Percentiles rank a stretch among this genome's conserved stretches.
Evolutionary conservation across 441 rosid genomes (phyloP).

Genomic region (Pelargonium australe): DNA sequence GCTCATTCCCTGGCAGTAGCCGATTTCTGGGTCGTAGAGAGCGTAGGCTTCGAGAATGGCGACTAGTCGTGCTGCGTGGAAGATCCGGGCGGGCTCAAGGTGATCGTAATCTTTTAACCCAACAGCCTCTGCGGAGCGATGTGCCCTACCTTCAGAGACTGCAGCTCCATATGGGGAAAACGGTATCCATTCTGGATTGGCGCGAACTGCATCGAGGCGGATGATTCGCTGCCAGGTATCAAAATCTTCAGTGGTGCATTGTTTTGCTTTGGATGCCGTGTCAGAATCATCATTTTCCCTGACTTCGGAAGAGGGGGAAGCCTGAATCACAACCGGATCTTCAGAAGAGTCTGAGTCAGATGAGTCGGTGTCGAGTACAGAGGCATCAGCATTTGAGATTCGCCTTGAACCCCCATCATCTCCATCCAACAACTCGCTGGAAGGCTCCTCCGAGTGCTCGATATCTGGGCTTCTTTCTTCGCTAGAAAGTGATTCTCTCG

Average conservation of each 20-base stretch:
- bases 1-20: conserved; percentile 97
- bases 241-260: conserved; percentile 47
- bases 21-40: conserved; percentile 75
- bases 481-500: conserved; percentile 55
- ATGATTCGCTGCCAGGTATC: conserved; percentile 86
- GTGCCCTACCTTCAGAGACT: conserved; percentile 60
- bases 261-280: conserved; percentile 23
- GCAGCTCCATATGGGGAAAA: conserved; percentile 47
- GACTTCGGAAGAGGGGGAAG: conserved; percentile 38
- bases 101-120: conserved; percentile 78
- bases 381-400: conserved; percentile 37
- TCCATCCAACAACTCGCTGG: conserved; percentile 42
- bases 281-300: conserved; percentile 36
- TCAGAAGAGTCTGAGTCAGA: conserved; percentile 68
- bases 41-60: conserved; percentile 92
- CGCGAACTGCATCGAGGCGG: conserved; percentile 89
- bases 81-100: conserved; percentile 66
- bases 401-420: conserved; percentile 31
- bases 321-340: conserved; percentile 52
- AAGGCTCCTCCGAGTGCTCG: conserved; percentile 44
- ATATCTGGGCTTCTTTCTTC: conserved; percentile 44
- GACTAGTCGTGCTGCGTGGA: conserved; percentile 84
- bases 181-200: conserved; percentile 72
- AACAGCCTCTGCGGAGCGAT: conserved; percentile 59
- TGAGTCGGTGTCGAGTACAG: conserved; percentile 52